phyloP scores from a whole-genome alignment of 345 rosid species.

The Moringa oleifera region DNA sequence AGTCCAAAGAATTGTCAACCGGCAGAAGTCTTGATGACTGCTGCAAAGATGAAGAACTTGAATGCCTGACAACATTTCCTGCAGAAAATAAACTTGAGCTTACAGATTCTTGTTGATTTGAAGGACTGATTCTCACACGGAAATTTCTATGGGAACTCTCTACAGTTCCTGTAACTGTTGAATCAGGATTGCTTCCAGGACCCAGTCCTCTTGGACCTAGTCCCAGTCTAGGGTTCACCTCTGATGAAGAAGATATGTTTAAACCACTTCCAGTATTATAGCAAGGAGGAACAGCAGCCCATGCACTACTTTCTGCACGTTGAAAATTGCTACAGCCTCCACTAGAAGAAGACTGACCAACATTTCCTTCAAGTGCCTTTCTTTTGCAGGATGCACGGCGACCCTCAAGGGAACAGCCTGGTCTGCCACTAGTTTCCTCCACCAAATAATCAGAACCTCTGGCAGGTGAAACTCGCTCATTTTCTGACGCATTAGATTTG shows the following conservation, averaged over 20 bases:
- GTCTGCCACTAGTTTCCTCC: conserved; percentile 36
- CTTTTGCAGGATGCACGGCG: conserved; percentile 67
- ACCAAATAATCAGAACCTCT: conserved; percentile 29
- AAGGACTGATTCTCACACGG: conserved; percentile 46
- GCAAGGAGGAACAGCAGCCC: conserved; percentile 33
- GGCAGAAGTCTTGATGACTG: conserved; percentile 40
- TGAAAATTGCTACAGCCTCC: conserved; percentile 55
- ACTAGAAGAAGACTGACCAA: conserved; percentile 53
- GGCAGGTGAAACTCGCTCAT: conserved; percentile 25
- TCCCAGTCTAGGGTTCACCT: conserved; percentile 41
- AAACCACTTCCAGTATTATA: conserved; percentile 31
- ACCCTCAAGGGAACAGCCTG: conserved; percentile 47
- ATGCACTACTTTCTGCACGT: conserved; percentile 44
- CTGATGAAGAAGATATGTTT: conserved; percentile 36
- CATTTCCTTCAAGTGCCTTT: conserved; percentile 61
- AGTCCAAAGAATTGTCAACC: conserved; percentile 37
- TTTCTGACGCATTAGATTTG: conserved; percentile 34
- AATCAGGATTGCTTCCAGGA: conserved; percentile 29
- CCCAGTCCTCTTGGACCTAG: conserved; percentile 38
- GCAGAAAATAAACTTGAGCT: conserved; percentile 38
- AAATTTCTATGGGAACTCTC: conserved; percentile 59
- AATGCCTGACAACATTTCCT: conserved; percentile 39
- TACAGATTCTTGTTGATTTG: conserved; percentile 38
- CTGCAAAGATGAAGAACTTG: conserved; percentile 33
- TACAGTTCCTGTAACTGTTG: conserved; percentile 23